Evolutionary conservation across 2,329 filamentous ascomycete species (phyloP), one percentile per base, ranked within the genome.

Genomic region (Colletotrichum musicola): DNA sequence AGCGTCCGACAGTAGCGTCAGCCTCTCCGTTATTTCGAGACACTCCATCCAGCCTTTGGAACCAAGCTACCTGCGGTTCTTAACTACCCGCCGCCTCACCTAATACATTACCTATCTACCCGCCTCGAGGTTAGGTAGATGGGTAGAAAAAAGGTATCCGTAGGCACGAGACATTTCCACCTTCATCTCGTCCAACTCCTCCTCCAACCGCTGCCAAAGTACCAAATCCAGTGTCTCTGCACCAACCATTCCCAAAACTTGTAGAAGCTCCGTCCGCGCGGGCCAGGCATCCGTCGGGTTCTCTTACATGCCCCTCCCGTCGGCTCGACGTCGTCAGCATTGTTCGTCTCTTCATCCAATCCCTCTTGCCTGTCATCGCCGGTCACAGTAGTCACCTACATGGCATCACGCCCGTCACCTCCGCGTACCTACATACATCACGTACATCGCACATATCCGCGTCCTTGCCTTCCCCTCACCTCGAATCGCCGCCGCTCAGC

Each of bases 1-100:
- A 68, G 61, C 65, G 62, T 68, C 65, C 65, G 55, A 65, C 62
- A 56, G 54, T 68, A 68, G 65, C 50, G 65, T 42, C 61, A 65
- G 61, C 65, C 65, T 60, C 49, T 64, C 62, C 42, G 55, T 58
- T 68, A 55, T 65, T 60, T 68, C 42, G 65, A 68, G 65, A 65
- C 65, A 65, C 9, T 46, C 49, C 42, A 46, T 18, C 44, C 44
- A n/a, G 44, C 6, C 44, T n/a, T 46, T 46, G 62, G 51, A 59
- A 44, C 60, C 49, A 58, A 51, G 53, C 27, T 35, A 35, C 30
- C 30, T 35, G 30, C 10, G 30, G 30, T 35, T 35, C 30, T 35
- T 35, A 35, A 35, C 30, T 35, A 35, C 30, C 30, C 30, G 30
- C 10, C 30, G 30, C 10, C 30, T 35, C 30, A 35, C 30, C 30